These are phyloP conservation scores for Cordyceps militaris DNA, from an alignment of 2,329 filamentous ascomycete genomes.

Conservation along the genomic window DNA sequence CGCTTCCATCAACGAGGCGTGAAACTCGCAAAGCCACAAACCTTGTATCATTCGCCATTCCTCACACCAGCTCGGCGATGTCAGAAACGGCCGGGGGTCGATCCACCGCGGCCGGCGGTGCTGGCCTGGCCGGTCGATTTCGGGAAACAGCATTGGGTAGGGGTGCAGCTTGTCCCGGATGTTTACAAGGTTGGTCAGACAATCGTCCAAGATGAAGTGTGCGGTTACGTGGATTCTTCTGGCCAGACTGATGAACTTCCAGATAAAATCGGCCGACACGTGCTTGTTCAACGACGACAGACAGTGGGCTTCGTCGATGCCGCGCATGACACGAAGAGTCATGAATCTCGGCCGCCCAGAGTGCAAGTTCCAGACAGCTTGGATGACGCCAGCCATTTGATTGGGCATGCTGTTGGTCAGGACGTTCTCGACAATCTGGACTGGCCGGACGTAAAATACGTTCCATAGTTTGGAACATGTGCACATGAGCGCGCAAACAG, in stretches of 20 bases:
- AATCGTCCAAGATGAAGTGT: background rate
- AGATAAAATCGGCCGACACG: background rate
- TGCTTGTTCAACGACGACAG: background rate
- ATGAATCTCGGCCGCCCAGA: background rate
- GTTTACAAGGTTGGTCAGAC: background rate
- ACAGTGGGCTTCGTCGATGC: background rate
- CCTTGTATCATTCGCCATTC: background rate
- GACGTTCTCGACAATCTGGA: background rate
- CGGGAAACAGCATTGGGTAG: background rate
- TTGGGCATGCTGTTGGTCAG: background rate
- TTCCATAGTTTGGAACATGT: background rate
- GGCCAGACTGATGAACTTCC: background rate
- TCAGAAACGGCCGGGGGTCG: background rate
- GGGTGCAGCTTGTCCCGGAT: background rate
- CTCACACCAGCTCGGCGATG: background rate
- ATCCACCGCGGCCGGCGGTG: background rate
- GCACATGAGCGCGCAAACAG: background rate
- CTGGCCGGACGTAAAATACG: background rate
- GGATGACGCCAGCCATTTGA: background rate
- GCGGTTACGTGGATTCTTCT: background rate
- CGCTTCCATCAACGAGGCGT: background rate
- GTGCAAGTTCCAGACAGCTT: background rate
- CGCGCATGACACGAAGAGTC: background rate
- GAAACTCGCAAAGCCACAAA: background rate
- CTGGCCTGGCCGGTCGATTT: too few relatives aligned